A percentile compares a stretch with the other conserved stretches of the same genome.
Evolutionary conservation across 2,329 filamentous ascomycete species (phyloP).

Genomic region (Aspergillus latus): DNA sequence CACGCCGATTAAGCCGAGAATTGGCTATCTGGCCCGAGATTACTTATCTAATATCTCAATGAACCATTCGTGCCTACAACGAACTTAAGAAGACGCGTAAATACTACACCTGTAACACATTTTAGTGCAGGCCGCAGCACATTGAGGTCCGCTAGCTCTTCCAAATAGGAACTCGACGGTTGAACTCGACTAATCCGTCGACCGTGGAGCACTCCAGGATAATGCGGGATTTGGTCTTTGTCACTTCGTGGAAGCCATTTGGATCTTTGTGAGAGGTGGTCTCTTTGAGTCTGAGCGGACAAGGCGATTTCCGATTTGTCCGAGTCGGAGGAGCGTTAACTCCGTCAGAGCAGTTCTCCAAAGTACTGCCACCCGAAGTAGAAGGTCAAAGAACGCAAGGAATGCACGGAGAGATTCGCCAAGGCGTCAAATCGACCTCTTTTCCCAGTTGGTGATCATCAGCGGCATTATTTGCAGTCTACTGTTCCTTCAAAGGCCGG

Average conservation of each 20-base stretch:
- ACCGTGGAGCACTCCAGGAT: background rate
- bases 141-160: background rate
- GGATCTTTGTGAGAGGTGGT: background rate
- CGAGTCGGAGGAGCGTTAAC: background rate
- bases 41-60: background rate
- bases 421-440: constrained; percentile 1
- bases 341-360: too few relatives aligned
- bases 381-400: too few relatives aligned
- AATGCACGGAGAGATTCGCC: background rate
- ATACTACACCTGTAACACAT: background rate
- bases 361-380: too few relatives aligned
- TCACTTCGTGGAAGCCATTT: background rate
- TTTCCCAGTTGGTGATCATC: background rate
- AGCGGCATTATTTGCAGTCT: background rate
- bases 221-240: background rate
- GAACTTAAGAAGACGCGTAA: background rate
- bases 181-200: background rate
- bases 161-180: background rate
- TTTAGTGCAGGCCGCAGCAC: too few relatives aligned
- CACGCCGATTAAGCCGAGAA: background rate
- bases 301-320: background rate
- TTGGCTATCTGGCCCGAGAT: background rate
- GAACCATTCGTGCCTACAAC: background rate
- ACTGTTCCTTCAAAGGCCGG: background rate
- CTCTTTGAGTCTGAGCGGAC: background rate